These are phyloP conservation scores for Lathyrus aphaca DNA, from an alignment of 306 rosid species.

Conservation along the genomic window DNA sequence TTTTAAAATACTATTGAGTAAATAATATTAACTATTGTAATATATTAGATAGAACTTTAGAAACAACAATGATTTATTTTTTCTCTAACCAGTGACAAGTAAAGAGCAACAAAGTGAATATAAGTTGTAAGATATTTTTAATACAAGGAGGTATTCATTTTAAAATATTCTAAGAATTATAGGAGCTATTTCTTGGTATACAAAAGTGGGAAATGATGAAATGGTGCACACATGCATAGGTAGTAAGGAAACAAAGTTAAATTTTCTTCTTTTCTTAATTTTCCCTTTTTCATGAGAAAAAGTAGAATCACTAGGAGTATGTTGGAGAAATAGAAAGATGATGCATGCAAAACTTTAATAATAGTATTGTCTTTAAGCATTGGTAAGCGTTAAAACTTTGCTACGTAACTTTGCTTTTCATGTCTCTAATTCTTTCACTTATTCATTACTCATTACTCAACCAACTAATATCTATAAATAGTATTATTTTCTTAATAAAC, in stretches of 20 bases:
- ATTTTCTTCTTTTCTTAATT: slow-evolving; percentile 38
- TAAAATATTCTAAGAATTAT: slow-evolving; percentile 33
- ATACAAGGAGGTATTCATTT: neutral
- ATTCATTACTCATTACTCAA: slow-evolving; percentile 50
- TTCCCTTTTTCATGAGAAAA: slow-evolving; percentile 56
- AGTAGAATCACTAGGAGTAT: slow-evolving; percentile 60
- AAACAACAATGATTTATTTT: no score
- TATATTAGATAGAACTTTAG: no score
- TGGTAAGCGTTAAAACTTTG: slow-evolving; percentile 67
- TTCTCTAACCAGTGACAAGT: no score
- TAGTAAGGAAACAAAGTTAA: slow-evolving; percentile 54
- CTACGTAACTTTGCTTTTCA: slow-evolving; percentile 57
- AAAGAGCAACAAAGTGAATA: no score
- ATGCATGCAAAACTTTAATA: slow-evolving; percentile 66
- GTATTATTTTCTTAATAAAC: slow-evolving; percentile 44
- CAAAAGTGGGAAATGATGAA: slow-evolving; percentile 46
- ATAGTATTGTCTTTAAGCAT: slow-evolving; percentile 52
- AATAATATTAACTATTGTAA: no score
- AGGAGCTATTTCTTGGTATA: slow-evolving; percentile 32
- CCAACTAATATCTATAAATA: slow-evolving; percentile 47
- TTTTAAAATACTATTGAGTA: no score
- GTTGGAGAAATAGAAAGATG: slow-evolving; percentile 70
- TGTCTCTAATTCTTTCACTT: slow-evolving; percentile 52
- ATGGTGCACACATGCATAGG: slow-evolving; percentile 34
- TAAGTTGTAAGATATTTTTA: neutral